A percentile compares a stretch with the other conserved stretches of the same genome.
phyloP scores from a whole-genome alignment of 2,329 filamentous ascomycete genomes.

The Fusarium hainanense region DNA sequence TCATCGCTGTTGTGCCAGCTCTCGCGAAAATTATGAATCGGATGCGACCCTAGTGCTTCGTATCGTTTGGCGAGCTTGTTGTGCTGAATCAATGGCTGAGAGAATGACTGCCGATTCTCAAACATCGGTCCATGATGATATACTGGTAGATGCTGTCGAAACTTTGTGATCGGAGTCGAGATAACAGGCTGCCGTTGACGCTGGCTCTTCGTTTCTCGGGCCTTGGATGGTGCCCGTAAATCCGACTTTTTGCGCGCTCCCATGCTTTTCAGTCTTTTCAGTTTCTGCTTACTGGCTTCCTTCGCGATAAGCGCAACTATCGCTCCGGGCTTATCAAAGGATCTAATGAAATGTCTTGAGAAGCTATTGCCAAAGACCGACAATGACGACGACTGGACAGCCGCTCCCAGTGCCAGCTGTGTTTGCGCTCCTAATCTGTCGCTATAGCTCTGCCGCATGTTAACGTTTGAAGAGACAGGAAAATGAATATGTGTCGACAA shows the following conservation, averaged over 20 bases:
- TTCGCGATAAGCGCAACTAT: slow-evolving; percentile 5
- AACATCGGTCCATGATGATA: not conserved
- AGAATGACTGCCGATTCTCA: not conserved
- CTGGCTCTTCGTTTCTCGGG: not conserved
- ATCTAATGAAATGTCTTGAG: not conserved
- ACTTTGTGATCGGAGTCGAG: not conserved
- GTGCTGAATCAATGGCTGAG: no score
- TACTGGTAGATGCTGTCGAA: not conserved
- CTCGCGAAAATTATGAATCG: not conserved
- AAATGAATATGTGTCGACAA: not conserved
- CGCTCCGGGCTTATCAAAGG: not conserved
- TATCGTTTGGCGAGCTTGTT: not conserved
- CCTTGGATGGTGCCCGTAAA: not conserved
- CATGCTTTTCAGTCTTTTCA: not conserved
- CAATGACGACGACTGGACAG: not conserved
- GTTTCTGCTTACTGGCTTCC: not conserved
- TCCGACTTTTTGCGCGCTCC: not conserved
- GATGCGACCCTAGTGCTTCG: slow-evolving; percentile 14
- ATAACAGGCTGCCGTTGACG: not conserved
- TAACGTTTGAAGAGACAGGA: not conserved
- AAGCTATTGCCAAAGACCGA: not conserved
- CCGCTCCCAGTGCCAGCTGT: not conserved
- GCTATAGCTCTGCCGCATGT: slow-evolving; percentile 3
- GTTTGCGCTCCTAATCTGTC: not conserved
- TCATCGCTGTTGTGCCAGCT: no score